Percentiles rank a stretch among this genome's conserved stretches.
phyloP scores from a whole-genome alignment of 2,329 filamentous ascomycete genomes.

The Arthrobotrys megalospora region DNA sequence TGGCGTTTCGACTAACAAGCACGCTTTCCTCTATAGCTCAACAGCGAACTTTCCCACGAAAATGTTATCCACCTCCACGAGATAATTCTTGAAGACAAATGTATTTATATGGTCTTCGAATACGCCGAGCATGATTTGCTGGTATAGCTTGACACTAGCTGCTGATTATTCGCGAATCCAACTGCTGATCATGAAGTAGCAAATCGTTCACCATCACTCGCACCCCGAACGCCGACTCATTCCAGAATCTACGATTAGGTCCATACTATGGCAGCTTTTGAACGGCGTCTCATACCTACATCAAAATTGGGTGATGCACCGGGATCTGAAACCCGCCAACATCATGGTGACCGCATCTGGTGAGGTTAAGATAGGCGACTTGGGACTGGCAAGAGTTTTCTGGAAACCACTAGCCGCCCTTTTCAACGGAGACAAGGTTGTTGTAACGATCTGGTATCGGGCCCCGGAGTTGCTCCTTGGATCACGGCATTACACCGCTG shows the following conservation, averaged over 20 bases:
- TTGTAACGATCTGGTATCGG: conserved; percentile 99
- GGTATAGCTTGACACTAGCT: conserved; percentile 30
- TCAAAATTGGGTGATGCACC: conserved; percentile 95
- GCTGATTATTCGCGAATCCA: not conserved
- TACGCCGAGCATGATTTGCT: conserved; percentile 97
- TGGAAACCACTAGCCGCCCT: conserved; percentile 93
- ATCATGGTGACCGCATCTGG: conserved; percentile 96
- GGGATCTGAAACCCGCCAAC: conserved; percentile 96
- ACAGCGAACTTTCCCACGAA: conserved; percentile 87
- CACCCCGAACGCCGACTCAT: conserved; percentile 89
- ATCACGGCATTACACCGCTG: conserved; percentile 94
- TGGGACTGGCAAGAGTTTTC: conserved; percentile 92
- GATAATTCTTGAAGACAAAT: conserved; percentile 98
- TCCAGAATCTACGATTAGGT: conserved; percentile 88
- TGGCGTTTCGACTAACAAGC: not conserved
- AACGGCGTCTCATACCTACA: conserved; percentile 96
- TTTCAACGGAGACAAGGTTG: conserved; percentile 95
- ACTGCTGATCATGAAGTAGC: conserved; percentile 66
- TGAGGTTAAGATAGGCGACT: conserved; percentile 93
- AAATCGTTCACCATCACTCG: conserved; percentile 88
- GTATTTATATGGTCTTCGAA: conserved; percentile 99
- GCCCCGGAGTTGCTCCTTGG: conserved; percentile 94
- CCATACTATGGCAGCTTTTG: conserved; percentile 94
- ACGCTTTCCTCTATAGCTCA: conserved; percentile 71
- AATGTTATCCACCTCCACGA: conserved; percentile 94